These are phyloP conservation scores for Cenchrus americanus DNA, from an alignment of 176 grass and related monocot genomes.

Conservation along the genomic window DNA sequence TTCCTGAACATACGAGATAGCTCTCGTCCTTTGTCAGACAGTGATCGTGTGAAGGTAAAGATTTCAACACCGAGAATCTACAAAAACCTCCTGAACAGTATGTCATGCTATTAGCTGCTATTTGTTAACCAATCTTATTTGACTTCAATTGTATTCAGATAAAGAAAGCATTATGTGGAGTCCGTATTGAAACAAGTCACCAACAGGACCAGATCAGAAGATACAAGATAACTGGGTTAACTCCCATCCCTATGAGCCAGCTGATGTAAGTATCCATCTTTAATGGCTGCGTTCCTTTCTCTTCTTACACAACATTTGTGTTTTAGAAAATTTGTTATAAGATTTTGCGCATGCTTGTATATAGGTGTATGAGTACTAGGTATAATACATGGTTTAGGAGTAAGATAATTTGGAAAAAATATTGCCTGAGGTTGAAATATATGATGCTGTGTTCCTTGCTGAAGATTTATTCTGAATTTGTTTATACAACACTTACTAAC, in stretches of 20 bases:
- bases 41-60: constrained; percentile 65
- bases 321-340: not conserved
- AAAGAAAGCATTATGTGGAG: constrained; percentile 72
- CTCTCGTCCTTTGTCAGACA: constrained; percentile 52
- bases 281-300: not conserved
- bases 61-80: not conserved
- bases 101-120: not conserved
- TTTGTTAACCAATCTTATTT: not conserved
- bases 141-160: constrained; percentile 43
- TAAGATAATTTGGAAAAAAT: no score
- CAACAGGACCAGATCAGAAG: constrained; percentile 58
- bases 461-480: not conserved
- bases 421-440: not conserved
- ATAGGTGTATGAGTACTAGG: not conserved
- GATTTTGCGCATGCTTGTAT: not conserved
- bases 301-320: not conserved
- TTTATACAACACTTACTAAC: not conserved
- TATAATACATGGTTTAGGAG: no score
- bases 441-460: not conserved
- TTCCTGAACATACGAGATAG: constrained; percentile 53
- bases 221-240: constrained; percentile 83
- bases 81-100: not conserved
- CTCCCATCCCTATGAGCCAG: constrained; percentile 54
- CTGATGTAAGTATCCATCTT: constrained; percentile 56
- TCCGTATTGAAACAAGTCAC: constrained; percentile 72